Base-by-base conservation (phyloP, 2,329 filamentous ascomycete genomes). In the Trichophyton rubrum region DNA sequence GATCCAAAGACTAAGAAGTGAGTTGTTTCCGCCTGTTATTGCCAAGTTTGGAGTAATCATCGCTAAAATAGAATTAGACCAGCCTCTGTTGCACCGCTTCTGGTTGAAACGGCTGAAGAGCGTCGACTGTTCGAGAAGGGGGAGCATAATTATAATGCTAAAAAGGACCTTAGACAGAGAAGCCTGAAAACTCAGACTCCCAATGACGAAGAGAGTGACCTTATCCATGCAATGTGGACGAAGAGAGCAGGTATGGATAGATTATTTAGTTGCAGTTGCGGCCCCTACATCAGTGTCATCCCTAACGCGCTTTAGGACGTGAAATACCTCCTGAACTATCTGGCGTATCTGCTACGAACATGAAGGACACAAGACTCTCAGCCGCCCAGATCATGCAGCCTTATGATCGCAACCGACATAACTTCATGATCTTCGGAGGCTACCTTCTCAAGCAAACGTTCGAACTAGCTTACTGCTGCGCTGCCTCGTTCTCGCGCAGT, bases 341-440 rank as follows among this genome's bases (percentile, higher is more conserved):
- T 20, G 51, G 51, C n/a, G 13, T 17, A 3, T 20, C 13, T 35
- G 79, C 82, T 2, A 72, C 80, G 41, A 81, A 79, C 67, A 88
- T 89, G 80, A 77, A 83, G 63, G 79, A 81, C 65, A 83, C 85
- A 1, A 76, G 77, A 38, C 80, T 89, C 35, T 81, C 82, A 66
- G 84, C 85, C 1, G 85, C 86, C 9, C 82, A 80, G 66, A 88
- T 90, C 65, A 89, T 89, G 86, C 86, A 89, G 69, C 87, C 87
- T 0, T 85, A 87, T 70, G 82, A 85, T 70, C 80, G 85, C 56
- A 86, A 86, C 70, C 73, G 84, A 1, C 85, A 89, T 71, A 84
- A 87, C 67, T 87, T 87, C 71, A 88, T 89, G 86, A 88, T 90
- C 60, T 90, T 89, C 67, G 87, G 87, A 58, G 87, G 87, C 13